Base-by-base conservation (phyloP, 805 yeast genomes). In the Sugiyamaella qingdaonensis region DNA sequence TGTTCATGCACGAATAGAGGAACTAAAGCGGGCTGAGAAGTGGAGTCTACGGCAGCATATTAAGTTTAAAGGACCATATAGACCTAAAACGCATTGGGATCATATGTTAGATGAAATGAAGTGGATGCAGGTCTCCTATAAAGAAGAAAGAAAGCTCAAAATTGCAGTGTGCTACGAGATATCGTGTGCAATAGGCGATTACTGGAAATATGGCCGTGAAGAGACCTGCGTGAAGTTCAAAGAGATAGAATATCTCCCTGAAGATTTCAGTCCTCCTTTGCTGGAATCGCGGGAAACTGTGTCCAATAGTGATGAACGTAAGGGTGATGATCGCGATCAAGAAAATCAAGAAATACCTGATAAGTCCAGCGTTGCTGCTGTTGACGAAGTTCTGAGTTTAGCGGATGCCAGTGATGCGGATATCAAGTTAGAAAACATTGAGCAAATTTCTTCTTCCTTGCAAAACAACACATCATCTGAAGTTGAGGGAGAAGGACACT, bases 41-140 rank as follows among this genome's bases (percentile, higher is more conserved):
- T 94, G 99, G 98, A 85, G 96, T 19, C 73, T 94, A 50, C 77
- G 95, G 50, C 99, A 94, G 66, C 96, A 95, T 0, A 74, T 78
- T 49, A 77, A 79, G 57, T 85, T 77, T 62, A 64, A 75, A 10
- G 95, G 88, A 58, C 97, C 98, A 0, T 79, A 59, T 24, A 59
- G 75, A 14, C 58, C 61, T 32, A 72, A 74, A 31, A 72, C 82
- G 2, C 91, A 87, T 58, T 82, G 95, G 88, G 92, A 86, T 60
- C 69, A 77, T 54, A 57, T 92, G 21, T 57, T 94, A 4, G 80
- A 81, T 21, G 99, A 94, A 66, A 86, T 82, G 64, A 80, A 80
- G 55, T 89, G 97, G 95, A 77, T 90, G 81, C 80, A 89, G 5
- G 75, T 79, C 1, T 96, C 90, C 62, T 82, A 84, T 61, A 79